A percentile compares a stretch with the other conserved stretches of the same genome.
Conservation (phyloP, 2,329 filamentous ascomycete species). For the Arthroderma sp. region DNA sequence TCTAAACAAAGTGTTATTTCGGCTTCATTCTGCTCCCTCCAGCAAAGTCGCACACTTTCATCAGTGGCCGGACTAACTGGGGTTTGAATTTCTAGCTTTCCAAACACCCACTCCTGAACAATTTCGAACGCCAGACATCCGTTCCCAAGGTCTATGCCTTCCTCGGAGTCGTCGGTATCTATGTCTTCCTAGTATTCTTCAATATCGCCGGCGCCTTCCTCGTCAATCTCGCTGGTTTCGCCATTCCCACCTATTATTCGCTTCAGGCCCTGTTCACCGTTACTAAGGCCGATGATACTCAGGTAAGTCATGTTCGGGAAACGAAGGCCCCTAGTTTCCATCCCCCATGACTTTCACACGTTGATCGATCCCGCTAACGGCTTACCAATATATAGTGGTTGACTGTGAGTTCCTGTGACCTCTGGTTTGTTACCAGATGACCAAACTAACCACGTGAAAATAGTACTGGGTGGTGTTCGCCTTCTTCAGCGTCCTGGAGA, state of each 20-base stretch:
- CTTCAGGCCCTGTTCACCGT: conserved; percentile 49
- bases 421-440: conserved; percentile 11
- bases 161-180: conserved; percentile 50
- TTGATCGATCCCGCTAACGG: conserved; percentile 11
- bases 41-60: neutral
- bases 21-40: neutral
- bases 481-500: conserved; percentile 54
- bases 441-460: conserved; percentile 11
- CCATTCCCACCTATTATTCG: conserved; percentile 54
- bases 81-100: conserved; percentile 38
- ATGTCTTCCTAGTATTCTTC: conserved; percentile 61
- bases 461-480: conserved; percentile 58
- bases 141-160: conserved; percentile 56
- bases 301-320: conserved; percentile 32
- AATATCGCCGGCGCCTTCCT: conserved; percentile 58
- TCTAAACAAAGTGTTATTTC: neutral
- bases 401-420: conserved; percentile 32
- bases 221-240: conserved; percentile 53
- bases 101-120: conserved; percentile 54
- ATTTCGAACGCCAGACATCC: conserved; percentile 55
- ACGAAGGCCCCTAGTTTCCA: neutral
- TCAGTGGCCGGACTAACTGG: neutral
- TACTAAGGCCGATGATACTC: conserved; percentile 50
- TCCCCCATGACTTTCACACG: too few relatives aligned
- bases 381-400: conserved; percentile 40